Evolutionary conservation across 1,284 basidiomycete genomes (phyloP), one percentile per base, ranked within the genome.

Genomic region (Puccinia coronata): DNA sequence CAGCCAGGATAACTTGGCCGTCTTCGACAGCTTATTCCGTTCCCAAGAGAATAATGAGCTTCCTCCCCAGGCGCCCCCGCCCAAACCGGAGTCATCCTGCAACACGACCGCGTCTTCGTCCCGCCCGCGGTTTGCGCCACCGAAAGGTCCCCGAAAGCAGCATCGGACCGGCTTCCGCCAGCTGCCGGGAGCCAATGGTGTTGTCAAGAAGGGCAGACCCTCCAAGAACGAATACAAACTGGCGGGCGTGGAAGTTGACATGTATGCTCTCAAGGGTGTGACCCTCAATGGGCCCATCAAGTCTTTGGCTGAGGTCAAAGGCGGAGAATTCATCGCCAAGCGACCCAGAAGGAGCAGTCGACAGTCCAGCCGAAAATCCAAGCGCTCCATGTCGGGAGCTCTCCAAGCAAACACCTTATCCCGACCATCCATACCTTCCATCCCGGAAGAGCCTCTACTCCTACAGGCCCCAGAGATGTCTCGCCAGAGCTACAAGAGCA

Each of bases 111-210:
- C 41, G 8, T 9, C 67, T 43, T 47, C 67, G 11, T 51, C 41
- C 18, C 41, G 25, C 2, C 43, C 67, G 51, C 61, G 76, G 4
- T 79, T 79, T 57, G 34, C 23, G 39, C 78, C 78, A 28, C 78
- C 67, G 23, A 80, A 61, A 43, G 41, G 69, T n/a, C 53, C 49
- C 23, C 69, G 69, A 34, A 80, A 80, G n/a, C 78, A 80, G 67
- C 78, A 80, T 34, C 67, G 78, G 34, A 72, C 67, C 71, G 78
- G 78, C 39, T 80, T 72, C 57, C 65, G 78, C 4, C 69, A 71
- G 43, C 34, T 72, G 3, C 78, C 69, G 11, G 78, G 59, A 31
- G 51, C 78, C n/a, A 59, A 71, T 36, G 78, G 78, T n/a, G 34
- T 61, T 18, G 69, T 80, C 23, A 80, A 80, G 41, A 61, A 57